Conservation (phyloP, 148 eudicot species). For the Rhododendron vialii region DNA sequence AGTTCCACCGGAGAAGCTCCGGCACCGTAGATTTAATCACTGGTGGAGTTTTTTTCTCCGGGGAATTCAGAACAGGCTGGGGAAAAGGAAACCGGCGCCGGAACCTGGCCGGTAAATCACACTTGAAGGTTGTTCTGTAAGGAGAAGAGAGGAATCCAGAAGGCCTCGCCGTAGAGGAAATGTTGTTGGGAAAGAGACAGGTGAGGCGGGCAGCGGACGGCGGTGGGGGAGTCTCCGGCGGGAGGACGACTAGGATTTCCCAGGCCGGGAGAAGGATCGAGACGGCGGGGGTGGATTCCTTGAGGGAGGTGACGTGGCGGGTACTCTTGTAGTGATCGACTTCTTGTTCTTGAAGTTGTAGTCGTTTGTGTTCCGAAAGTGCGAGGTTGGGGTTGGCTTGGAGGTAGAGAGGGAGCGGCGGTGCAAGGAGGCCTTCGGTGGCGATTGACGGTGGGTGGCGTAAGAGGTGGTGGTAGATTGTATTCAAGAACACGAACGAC, state of each 20-base stretch:
- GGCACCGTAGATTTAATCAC: slow-evolving; percentile 2
- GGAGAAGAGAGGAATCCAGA: slow-evolving; percentile 31
- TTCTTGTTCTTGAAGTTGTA: neutral
- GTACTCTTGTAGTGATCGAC: neutral
- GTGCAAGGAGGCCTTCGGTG: neutral
- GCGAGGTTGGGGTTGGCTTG: slow-evolving; percentile 8
- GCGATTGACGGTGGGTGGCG: neutral
- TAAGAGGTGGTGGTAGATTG: slow-evolving; percentile 15
- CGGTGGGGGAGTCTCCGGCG: slow-evolving; percentile 19
- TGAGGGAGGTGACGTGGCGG: neutral
- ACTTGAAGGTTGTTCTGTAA: slow-evolving; percentile 28
- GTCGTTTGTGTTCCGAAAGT: slow-evolving; percentile 6
- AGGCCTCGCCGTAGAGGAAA: slow-evolving; percentile 28
- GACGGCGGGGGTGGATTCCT: neutral
- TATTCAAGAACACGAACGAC: slow-evolving; percentile 15
- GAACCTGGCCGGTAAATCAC: slow-evolving; percentile 36
- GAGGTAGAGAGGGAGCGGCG: neutral
- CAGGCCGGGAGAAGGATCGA: slow-evolving; percentile 58
- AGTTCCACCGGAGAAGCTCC: slow-evolving; percentile 46
- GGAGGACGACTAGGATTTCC: slow-evolving; percentile 43
- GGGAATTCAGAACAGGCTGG: neutral
- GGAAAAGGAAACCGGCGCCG: neutral
- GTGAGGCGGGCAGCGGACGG: neutral
- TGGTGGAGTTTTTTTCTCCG: neutral
- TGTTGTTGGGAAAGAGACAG: slow-evolving; percentile 38